Evolutionary conservation across 306 rosid species (phyloP), one percentile per base, ranked within the genome.

Genomic region (Glycine soja): DNA sequence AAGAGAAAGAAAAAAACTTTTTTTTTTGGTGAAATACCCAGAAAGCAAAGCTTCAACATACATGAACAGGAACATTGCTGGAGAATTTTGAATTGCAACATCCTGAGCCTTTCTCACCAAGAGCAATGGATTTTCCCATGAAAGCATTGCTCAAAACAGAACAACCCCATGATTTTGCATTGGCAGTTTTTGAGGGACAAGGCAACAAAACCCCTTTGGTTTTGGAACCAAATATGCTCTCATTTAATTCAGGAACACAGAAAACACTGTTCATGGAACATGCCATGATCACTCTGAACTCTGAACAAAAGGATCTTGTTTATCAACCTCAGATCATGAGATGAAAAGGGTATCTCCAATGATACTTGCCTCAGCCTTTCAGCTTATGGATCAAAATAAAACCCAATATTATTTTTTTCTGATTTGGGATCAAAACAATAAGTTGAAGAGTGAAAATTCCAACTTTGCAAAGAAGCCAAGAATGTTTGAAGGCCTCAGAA

Each of bases 251-350:
- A 77, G 86, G 70, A 83, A 83, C 75, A 72, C 11, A 82, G 53
- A 86, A 14, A 72, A 82, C 83, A 81, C 72, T 81, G 76, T 85
- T 88, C 81, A 85, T 77, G 10, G 88, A 85, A 61, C 76, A 82
- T 72, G 89, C 88, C 87, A 86, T 85, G 32, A 10, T 45, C n/a
- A 48, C 7, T 67, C 10, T 48, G 30, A 69, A 45, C 43, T 38
- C 72, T n/a, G 61, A 36, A 75, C 14, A 45, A 46, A 66, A 12
- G 66, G 72, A 81, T 85, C 69, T 36, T 76, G 54, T 16, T 56
- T 1, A 4, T 19, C 2, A 46, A 30, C 71, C 2, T 18, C 19
- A 72, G 79, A 83, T 77, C 47, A 83, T 46, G 42, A 54, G 48
- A 19, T 38, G 47, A 54, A 78, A 52, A 4, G 18, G 18, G 43